phyloP scores from a whole-genome alignment of 306 rosid species.

The Trifolium repens region DNA sequence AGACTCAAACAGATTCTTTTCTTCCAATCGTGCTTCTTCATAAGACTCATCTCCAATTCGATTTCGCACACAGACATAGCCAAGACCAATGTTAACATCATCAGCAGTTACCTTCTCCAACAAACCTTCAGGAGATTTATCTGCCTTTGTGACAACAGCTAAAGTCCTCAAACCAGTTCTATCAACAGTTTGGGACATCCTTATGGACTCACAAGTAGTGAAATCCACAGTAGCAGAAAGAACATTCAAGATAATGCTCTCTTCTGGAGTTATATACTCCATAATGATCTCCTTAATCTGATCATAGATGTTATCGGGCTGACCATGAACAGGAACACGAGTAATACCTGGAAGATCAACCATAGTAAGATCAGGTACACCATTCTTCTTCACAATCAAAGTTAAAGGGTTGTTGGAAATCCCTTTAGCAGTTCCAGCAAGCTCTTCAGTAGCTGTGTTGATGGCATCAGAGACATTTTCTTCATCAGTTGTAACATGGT shows the following conservation, averaged over 20 bases:
- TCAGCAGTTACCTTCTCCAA: slow-evolving; percentile 38
- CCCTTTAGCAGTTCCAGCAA: slow-evolving; percentile 54
- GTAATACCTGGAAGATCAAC: slow-evolving; percentile 71
- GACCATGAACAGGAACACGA: slow-evolving; percentile 67
- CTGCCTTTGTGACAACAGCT: background rate
- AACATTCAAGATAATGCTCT: slow-evolving; percentile 64
- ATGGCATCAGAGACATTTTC: slow-evolving; percentile 45
- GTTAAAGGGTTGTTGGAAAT: slow-evolving; percentile 54
- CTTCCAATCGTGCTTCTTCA: background rate
- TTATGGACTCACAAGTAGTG: slow-evolving; percentile 60
- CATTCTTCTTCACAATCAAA: slow-evolving; percentile 54
- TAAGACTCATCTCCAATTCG: background rate
- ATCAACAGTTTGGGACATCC: slow-evolving; percentile 58
- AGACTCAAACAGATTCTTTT: slow-evolving; percentile 40
- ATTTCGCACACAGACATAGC: slow-evolving; percentile 32
- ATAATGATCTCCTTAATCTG: slow-evolving; percentile 59
- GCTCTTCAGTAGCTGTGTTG: slow-evolving; percentile 50
- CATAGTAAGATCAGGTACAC: slow-evolving; percentile 62
- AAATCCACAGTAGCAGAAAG: slow-evolving; percentile 66
- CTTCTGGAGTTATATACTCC: slow-evolving; percentile 60
- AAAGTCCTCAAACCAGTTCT: background rate
- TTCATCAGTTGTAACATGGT: slow-evolving; percentile 37
- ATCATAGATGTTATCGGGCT: slow-evolving; percentile 62
- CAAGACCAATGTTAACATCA: slow-evolving; percentile 40
- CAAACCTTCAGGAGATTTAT: slow-evolving; percentile 10